Evolutionary conservation across 2,329 filamentous ascomycete species (phyloP).

Genomic region (Madurella fahalii): DNA sequence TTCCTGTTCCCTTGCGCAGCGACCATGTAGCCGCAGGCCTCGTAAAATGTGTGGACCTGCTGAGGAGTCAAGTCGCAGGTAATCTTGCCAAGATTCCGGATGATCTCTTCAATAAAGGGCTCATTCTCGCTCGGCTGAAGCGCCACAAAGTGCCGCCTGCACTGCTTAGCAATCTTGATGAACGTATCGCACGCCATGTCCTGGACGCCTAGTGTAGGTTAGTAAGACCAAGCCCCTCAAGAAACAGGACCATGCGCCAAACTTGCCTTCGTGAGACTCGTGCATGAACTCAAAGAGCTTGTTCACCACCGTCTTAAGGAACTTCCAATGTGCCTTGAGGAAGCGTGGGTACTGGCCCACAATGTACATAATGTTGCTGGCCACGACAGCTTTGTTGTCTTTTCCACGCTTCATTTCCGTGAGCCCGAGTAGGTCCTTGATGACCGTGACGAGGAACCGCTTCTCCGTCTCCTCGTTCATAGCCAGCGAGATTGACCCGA

Average conservation of each 20-base stretch:
- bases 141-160: slow-evolving; percentile 93
- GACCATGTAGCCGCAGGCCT: slow-evolving; percentile 99
- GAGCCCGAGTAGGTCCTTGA: slow-evolving; percentile 92
- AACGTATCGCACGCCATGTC: slow-evolving; percentile 99
- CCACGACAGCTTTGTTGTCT: slow-evolving; percentile 98
- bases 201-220: slow-evolving; percentile 66
- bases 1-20: slow-evolving; percentile 94
- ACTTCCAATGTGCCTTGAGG: slow-evolving; percentile 99
- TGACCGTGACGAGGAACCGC: slow-evolving; percentile 95
- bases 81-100: slow-evolving; percentile 91
- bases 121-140: slow-evolving; percentile 91
- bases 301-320: slow-evolving; percentile 98
- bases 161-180: slow-evolving; percentile 99
- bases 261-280: slow-evolving; percentile 88
- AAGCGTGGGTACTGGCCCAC: slow-evolving; percentile 98
- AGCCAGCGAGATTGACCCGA: slow-evolving; percentile 94
- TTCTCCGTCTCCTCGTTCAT: slow-evolving; percentile 99
- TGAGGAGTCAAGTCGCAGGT: slow-evolving; percentile 93
- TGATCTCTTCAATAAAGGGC: slow-evolving; percentile 98
- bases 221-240: slow-evolving; percentile 4
- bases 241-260: background rate
- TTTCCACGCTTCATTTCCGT: slow-evolving; percentile 99
- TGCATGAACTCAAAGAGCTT: slow-evolving; percentile 99
- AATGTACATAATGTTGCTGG: slow-evolving; percentile 99
- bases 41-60: slow-evolving; percentile 98